These are phyloP conservation scores for Paramecium biaurelia DNA, from an alignment of 73 alveolate species.

Conservation along the genomic window DNA sequence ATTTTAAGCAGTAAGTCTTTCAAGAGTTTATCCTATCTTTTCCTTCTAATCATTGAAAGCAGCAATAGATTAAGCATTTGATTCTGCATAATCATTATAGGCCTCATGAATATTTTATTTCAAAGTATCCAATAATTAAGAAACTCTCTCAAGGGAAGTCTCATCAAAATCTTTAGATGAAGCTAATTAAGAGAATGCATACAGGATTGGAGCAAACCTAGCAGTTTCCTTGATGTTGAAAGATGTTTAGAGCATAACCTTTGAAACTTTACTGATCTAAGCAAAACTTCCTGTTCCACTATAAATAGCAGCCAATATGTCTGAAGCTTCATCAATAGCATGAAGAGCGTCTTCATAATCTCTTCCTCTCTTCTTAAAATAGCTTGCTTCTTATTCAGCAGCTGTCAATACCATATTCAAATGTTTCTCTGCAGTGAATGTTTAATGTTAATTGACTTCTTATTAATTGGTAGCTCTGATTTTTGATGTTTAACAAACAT, in stretches of 20 bases:
- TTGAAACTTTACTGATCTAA: background rate
- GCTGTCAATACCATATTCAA: background rate
- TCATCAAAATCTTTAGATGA: slow-evolving; percentile 6
- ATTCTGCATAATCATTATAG: background rate
- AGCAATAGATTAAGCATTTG: slow-evolving; percentile 16
- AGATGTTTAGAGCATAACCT: background rate
- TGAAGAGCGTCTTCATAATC: slow-evolving; percentile 50
- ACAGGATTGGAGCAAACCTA: background rate
- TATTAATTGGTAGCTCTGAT: slow-evolving; percentile 21
- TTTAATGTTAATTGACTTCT: slow-evolving; percentile 36
- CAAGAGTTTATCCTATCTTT: background rate
- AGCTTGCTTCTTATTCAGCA: background rate
- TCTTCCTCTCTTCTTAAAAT: slow-evolving; percentile 40
- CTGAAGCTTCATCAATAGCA: slow-evolving; percentile 48
- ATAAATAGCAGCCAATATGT: slow-evolving; percentile 7
- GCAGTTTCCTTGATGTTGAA: background rate
- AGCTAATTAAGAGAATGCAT: slow-evolving; percentile 4
- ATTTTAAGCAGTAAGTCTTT: background rate
- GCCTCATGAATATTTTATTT: slow-evolving; percentile 1
- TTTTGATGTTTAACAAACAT: background rate
- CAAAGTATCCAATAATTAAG: slow-evolving; percentile 28
- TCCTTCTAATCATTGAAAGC: slow-evolving; percentile 44
- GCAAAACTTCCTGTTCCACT: slow-evolving; percentile 47
- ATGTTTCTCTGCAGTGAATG: background rate
- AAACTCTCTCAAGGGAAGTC: slow-evolving; percentile 26